Percentiles rank a stretch among this genome's conserved stretches.
Conservation (phyloP, 2,329 filamentous ascomycete genomes). For the Simplicillium sp. region DNA sequence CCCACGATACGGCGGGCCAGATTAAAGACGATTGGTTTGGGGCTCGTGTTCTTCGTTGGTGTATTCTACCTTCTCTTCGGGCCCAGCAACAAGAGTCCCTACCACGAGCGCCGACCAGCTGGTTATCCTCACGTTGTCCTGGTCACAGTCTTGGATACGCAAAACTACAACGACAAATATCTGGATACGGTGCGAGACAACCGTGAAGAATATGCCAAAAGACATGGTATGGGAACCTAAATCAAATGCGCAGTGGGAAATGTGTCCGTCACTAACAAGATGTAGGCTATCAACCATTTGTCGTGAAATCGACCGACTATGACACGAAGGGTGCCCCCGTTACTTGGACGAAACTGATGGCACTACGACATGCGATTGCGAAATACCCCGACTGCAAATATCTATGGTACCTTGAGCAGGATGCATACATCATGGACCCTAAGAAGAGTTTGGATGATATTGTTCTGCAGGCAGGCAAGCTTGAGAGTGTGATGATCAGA, state of each 20-base stretch:
- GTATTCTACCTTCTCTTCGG: constrained; percentile 52
- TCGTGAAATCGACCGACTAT: constrained; percentile 70
- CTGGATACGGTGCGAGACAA: constrained; percentile 71
- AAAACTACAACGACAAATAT: constrained; percentile 54
- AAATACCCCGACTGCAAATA: constrained; percentile 67
- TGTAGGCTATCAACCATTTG: constrained; percentile 77
- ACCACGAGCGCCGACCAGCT: constrained; percentile 30
- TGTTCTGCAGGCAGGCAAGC: constrained; percentile 54
- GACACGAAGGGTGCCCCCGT: constrained; percentile 48
- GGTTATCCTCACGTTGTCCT: constrained; percentile 60
- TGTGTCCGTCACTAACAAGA: neutral
- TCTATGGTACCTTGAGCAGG: constrained; percentile 80
- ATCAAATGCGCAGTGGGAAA: neutral
- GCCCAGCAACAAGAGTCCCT: constrained; percentile 16
- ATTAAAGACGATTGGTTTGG: constrained; percentile 47
- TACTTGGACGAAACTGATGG: constrained; percentile 73
- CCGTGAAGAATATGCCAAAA: constrained; percentile 71
- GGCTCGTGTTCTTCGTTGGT: constrained; percentile 43
- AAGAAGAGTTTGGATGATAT: constrained; percentile 58
- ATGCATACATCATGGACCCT: constrained; percentile 84
- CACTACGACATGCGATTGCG: constrained; percentile 81
- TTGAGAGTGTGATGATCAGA: constrained; percentile 75
- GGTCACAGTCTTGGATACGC: constrained; percentile 73
- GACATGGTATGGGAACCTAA: constrained; percentile 59
- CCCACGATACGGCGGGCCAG: constrained; percentile 51